These are phyloP conservation scores for Domatiomyces catenatus DNA, from an alignment of 2,329 filamentous ascomycete species.

Conservation along the genomic window DNA sequence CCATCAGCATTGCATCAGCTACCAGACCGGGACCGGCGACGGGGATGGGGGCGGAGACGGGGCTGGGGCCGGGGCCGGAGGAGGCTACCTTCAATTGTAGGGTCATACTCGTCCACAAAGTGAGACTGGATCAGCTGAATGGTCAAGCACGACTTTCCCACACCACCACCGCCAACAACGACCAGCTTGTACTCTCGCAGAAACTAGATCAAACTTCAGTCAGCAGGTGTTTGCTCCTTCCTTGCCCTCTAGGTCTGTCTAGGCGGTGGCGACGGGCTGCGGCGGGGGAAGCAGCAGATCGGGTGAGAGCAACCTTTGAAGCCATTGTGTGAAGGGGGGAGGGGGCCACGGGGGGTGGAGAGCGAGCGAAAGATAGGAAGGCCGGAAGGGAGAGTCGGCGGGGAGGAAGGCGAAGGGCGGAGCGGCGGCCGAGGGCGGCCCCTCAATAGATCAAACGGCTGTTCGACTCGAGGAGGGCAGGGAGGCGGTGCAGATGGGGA, in stretches of 20 bases:
- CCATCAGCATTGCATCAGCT: constrained; percentile 9
- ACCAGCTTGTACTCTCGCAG: constrained; percentile 90
- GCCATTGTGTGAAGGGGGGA: constrained; percentile 20
- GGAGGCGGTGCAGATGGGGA: neutral
- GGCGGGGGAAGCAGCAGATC: constrained; percentile 1
- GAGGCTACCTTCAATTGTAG: constrained; percentile 75
- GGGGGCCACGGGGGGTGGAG: neutral
- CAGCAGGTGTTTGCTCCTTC: constrained; percentile 7
- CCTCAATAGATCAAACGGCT: neutral
- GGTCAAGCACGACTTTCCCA: constrained; percentile 97
- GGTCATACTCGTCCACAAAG: constrained; percentile 98
- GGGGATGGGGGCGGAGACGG: neutral
- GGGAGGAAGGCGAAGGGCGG: neutral
- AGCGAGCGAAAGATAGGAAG: neutral
- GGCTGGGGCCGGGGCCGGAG: constrained; percentile 2
- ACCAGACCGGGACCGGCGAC: too few species aligned
- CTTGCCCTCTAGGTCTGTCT: neutral
- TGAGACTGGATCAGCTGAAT: constrained; percentile 93
- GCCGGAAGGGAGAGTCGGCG: too few species aligned
- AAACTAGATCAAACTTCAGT: constrained; percentile 43
- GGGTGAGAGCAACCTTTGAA: constrained; percentile 25
- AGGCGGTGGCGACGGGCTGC: constrained; percentile 4
- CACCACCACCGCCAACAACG: constrained; percentile 92
- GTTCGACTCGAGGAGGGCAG: neutral
- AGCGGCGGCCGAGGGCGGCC: neutral